These are phyloP conservation scores for Eutypella sp. DNA, from an alignment of 2,329 filamentous ascomycete genomes.

Conservation along the genomic window DNA sequence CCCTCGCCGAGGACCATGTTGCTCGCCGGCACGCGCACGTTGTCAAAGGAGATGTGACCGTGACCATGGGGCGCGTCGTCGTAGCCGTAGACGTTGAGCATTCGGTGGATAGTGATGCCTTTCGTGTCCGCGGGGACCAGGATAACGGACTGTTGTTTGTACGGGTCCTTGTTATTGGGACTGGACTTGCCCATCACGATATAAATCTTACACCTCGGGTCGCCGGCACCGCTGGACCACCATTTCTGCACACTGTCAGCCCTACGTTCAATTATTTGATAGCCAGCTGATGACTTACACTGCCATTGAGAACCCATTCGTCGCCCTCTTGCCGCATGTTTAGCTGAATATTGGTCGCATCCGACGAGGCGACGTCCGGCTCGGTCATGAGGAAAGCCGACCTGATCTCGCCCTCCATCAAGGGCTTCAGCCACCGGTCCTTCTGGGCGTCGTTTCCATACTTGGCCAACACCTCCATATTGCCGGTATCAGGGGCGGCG, in stretches of 20 bases:
- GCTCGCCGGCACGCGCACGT: constrained; percentile 78
- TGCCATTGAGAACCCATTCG: constrained; percentile 86
- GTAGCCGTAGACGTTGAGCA: constrained; percentile 91
- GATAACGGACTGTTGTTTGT: constrained; percentile 90
- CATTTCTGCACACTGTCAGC: constrained; percentile 65
- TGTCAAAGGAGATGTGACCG: constrained; percentile 82
- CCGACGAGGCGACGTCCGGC: constrained; percentile 79
- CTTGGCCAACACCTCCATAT: constrained; percentile 93
- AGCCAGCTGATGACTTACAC: constrained; percentile 43
- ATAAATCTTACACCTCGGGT: constrained; percentile 87
- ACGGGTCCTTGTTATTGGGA: constrained; percentile 66
- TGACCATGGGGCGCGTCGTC: constrained; percentile 98
- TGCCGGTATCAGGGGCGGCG: constrained; percentile 85
- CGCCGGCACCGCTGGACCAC: constrained; percentile 96
- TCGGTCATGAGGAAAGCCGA: constrained; percentile 95
- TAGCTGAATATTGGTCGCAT: constrained; percentile 90
- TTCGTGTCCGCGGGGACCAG: constrained; percentile 76
- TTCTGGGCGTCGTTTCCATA: constrained; percentile 86
- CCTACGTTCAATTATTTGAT: background rate
- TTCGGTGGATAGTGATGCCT: constrained; percentile 88
- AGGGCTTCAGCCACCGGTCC: constrained; percentile 72
- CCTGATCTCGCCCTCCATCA: constrained; percentile 79
- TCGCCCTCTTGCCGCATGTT: constrained; percentile 77
- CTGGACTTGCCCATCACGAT: constrained; percentile 96
- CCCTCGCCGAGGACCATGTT: constrained; percentile 92